A percentile compares a stretch with the other conserved stretches of the same genome.
Conservation (phyloP, 108 stramenopile species). For the Fragilaria crotonensis region DNA sequence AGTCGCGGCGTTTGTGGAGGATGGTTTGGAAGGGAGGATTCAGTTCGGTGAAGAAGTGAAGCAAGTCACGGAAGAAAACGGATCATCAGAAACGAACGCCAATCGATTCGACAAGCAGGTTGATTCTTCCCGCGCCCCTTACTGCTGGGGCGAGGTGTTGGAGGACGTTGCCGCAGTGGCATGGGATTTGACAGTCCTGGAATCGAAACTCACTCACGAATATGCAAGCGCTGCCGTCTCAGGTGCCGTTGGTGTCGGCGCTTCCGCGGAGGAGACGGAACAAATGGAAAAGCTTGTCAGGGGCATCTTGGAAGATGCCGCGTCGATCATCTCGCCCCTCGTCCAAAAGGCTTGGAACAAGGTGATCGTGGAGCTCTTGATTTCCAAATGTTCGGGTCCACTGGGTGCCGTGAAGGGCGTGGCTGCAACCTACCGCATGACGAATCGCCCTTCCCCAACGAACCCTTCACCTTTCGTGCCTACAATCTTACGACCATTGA, state of each 20-base stretch:
- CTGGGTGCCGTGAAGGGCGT: conserved; percentile 84
- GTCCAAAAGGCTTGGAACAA: conserved; percentile 68
- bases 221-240: conserved; percentile 42
- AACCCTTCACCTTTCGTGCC: conserved; percentile 76
- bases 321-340: conserved; percentile 55
- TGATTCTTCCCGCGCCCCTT: conserved; percentile 21
- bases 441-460: conserved; percentile 81
- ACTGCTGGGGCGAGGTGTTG: conserved; percentile 67
- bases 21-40: conserved; percentile 56
- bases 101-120: neutral
- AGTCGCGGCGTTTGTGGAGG: conserved; percentile 64
- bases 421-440: conserved; percentile 89
- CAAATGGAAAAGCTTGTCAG: conserved; percentile 41
- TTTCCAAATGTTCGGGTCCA: conserved; percentile 59
- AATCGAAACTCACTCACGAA: conserved; percentile 52
- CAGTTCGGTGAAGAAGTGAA: conserved; percentile 47
- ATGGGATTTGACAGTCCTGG: conserved; percentile 81
- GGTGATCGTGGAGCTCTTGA: conserved; percentile 65
- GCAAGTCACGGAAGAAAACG: conserved; percentile 1
- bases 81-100: conserved; percentile 6
- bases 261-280: conserved; percentile 25
- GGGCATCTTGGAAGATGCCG: conserved; percentile 59
- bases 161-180: conserved; percentile 76
- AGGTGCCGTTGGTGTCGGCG: conserved; percentile 31
- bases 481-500: conserved; percentile 69